Evolutionary conservation across 805 yeast species (phyloP).

Genomic region (Ogataea thermomethanolica): DNA sequence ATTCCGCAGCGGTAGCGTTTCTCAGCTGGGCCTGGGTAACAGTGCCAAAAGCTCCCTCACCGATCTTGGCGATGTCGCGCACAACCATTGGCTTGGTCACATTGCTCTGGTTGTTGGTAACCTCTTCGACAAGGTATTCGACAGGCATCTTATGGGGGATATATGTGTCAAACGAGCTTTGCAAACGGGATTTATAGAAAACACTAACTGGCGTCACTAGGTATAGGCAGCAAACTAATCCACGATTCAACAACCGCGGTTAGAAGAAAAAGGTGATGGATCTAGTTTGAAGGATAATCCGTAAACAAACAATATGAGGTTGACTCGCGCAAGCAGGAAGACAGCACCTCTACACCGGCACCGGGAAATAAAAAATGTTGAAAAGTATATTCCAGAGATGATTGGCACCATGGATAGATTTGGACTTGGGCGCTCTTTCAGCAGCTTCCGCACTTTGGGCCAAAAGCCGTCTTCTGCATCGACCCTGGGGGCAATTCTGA

Average conservation of each 20-base stretch:
- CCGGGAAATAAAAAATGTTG: background rate
- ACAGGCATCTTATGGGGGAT: constrained; percentile 15
- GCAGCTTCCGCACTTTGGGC: background rate
- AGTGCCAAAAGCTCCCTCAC: constrained; percentile 86
- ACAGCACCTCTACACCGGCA: constrained; percentile 8
- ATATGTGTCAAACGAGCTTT: background rate
- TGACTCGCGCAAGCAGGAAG: constrained; percentile 6
- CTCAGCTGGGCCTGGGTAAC: constrained; percentile 67
- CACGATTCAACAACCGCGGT: background rate
- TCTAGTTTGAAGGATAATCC: constrained; percentile 3
- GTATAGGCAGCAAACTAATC: constrained; percentile 2
- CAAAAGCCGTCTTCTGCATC: constrained; percentile 9
- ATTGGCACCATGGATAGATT: background rate
- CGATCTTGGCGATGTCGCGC: constrained; percentile 69
- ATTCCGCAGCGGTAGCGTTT: constrained; percentile 24
- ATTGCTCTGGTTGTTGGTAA: constrained; percentile 56
- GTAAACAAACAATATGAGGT: constrained; percentile 7
- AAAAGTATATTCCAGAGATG: background rate
- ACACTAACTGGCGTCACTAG: background rate
- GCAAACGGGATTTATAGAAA: background rate
- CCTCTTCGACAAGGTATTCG: constrained; percentile 56
- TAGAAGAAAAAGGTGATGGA: constrained; percentile 1
- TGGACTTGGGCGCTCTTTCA: constrained; percentile 1
- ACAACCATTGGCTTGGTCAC: constrained; percentile 59
- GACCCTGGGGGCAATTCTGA: constrained; percentile 29